Percentiles rank a stretch among this genome's conserved stretches.
Conservation (phyloP, 2,329 filamentous ascomycete genomes). For the Didymosphaeria variabile region DNA sequence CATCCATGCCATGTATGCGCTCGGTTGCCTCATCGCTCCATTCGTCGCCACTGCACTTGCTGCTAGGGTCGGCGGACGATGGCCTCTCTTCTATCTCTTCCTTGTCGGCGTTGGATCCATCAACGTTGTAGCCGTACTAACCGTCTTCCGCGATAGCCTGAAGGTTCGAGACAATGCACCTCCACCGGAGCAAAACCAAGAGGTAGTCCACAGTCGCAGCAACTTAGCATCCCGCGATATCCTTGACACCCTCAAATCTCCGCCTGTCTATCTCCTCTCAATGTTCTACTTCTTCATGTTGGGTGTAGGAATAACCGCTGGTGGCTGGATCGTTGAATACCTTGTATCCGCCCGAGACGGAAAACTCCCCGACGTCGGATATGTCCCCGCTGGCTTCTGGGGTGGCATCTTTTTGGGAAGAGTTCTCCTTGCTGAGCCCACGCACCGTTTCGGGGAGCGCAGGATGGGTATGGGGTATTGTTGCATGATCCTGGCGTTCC, state of each 20-base stretch:
- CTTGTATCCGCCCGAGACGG: slow-evolving; percentile 68
- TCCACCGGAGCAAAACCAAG: neutral
- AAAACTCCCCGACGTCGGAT: slow-evolving; percentile 66
- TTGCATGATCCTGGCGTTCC: slow-evolving; percentile 58
- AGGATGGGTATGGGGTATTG: slow-evolving; percentile 66
- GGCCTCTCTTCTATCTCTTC: slow-evolving; percentile 67
- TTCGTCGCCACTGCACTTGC: slow-evolving; percentile 53
- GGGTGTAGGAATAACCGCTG: slow-evolving; percentile 64
- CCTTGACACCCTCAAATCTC: slow-evolving; percentile 55
- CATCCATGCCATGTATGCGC: slow-evolving; percentile 70
- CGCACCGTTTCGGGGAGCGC: slow-evolving; percentile 66
- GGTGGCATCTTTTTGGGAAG: slow-evolving; percentile 67
- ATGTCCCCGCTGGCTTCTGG: slow-evolving; percentile 68
- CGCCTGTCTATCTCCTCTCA: slow-evolving; percentile 66
- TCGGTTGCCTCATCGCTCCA: slow-evolving; percentile 65
- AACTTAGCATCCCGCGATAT: slow-evolving; percentile 55
- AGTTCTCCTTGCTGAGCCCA: slow-evolving; percentile 66
- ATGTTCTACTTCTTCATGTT: slow-evolving; percentile 72
- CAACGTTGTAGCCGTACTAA: slow-evolving; percentile 59
- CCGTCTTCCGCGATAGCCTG: slow-evolving; percentile 62
- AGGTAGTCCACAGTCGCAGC: slow-evolving; percentile 25
- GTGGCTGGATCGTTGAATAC: slow-evolving; percentile 72
- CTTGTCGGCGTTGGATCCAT: slow-evolving; percentile 62
- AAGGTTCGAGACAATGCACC: slow-evolving; percentile 25
- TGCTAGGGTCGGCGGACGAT: slow-evolving; percentile 56